Evolutionary conservation across 2,329 filamentous ascomycete genomes (phyloP).

Genomic region (Ophidiomyces ophidiicola): DNA sequence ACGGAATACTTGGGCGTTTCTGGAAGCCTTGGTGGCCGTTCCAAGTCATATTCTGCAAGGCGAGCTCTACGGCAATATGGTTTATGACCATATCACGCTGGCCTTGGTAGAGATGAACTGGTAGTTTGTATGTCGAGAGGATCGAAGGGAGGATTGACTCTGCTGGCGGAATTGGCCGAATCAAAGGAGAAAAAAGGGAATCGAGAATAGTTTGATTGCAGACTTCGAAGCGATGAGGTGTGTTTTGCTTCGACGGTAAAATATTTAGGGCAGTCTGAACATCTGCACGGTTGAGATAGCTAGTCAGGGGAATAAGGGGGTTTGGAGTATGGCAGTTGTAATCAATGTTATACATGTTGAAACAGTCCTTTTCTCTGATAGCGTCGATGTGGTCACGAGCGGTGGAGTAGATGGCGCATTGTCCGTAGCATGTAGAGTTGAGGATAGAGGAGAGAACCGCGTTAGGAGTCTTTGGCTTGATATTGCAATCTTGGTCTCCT

Average conservation of each 20-base stretch:
- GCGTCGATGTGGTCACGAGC: slow-evolving; percentile 23
- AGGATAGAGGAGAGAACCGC: slow-evolving; percentile 22
- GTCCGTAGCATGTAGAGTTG: slow-evolving; percentile 26
- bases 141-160: slow-evolving; percentile 26
- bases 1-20: slow-evolving; percentile 20
- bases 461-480: slow-evolving; percentile 19
- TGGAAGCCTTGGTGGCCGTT: slow-evolving; percentile 27
- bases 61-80: slow-evolving; percentile 27
- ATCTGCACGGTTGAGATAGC: slow-evolving; percentile 26
- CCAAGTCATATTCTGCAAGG: slow-evolving; percentile 34
- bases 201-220: slow-evolving; percentile 25
- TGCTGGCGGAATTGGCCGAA: slow-evolving; percentile 21
- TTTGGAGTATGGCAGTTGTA: slow-evolving; percentile 23
- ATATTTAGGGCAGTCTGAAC: slow-evolving; percentile 26
- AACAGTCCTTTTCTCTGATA: slow-evolving; percentile 18
- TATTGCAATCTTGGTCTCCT: slow-evolving; percentile 18
- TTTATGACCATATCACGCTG: slow-evolving; percentile 30
- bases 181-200: slow-evolving; percentile 17
- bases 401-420: slow-evolving; percentile 28
- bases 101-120: slow-evolving; percentile 29
- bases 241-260: slow-evolving; percentile 6
- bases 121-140: slow-evolving; percentile 23
- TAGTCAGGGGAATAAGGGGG: slow-evolving; percentile 18
- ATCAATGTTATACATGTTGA: slow-evolving; percentile 26
- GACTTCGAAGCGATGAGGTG: slow-evolving; percentile 16